phyloP scores from a whole-genome alignment of 495 filamentous ascomycete genomes.

The Venustampulla echinocandica region DNA sequence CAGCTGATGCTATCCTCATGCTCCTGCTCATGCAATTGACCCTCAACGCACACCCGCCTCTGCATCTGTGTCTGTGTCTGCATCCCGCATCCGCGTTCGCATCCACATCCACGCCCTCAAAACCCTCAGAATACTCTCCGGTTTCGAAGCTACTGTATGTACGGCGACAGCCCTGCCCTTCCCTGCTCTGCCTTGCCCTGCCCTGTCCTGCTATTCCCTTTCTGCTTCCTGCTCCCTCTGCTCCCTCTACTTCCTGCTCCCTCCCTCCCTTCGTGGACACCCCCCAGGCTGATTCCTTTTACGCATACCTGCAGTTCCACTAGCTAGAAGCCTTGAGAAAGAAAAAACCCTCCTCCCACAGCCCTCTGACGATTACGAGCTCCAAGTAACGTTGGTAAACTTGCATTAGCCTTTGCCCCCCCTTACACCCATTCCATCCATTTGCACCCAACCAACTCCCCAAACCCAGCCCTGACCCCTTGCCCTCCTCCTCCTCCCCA shows the following conservation, averaged over 20 bases:
- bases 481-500: constrained; percentile 14
- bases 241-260: constrained; percentile 11
- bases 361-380: constrained; percentile 4
- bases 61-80: constrained; percentile 1
- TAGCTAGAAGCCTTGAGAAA: too few relatives aligned
- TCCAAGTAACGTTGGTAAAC: too few relatives aligned
- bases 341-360: not conserved
- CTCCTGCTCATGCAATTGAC: constrained; percentile 2
- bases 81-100: not conserved
- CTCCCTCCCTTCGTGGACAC: too few relatives aligned
- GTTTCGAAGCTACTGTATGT: not conserved
- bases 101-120: constrained; percentile 4
- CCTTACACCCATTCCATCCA: too few relatives aligned
- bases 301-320: too few relatives aligned
- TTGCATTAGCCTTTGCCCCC: too few relatives aligned
- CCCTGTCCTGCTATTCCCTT: not conserved
- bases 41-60: too few relatives aligned
- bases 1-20: too few relatives aligned
- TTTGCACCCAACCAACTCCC: too few relatives aligned
- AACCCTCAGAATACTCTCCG: constrained; percentile 1
- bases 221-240: not conserved
- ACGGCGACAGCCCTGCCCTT: constrained; percentile 6
- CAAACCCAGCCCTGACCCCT: not conserved
- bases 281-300: too few relatives aligned
- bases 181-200: not conserved